These are phyloP conservation scores for Turritis glabra DNA, from an alignment of 345 rosid species.

Conservation along the genomic window DNA sequence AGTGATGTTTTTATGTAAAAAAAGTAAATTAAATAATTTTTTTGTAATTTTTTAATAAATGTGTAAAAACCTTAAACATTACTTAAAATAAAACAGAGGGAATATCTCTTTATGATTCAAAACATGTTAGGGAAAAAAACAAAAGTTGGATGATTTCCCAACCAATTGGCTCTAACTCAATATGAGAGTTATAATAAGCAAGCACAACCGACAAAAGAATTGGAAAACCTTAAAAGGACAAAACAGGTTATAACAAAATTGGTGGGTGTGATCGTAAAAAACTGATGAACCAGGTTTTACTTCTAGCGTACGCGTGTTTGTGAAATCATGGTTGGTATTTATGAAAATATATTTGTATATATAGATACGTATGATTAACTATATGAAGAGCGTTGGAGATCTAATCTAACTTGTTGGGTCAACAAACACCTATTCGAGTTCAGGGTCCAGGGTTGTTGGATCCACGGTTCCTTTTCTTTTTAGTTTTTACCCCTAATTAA, in stretches of 20 bases:
- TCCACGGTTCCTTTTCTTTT: slow-evolving; percentile 16
- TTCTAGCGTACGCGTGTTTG: slow-evolving; percentile 30
- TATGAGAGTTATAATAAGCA: slow-evolving; percentile 9
- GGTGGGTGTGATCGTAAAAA: slow-evolving; percentile 28
- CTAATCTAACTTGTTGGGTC: slow-evolving; percentile 41
- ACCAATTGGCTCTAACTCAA: slow-evolving; percentile 31
- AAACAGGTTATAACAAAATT: slow-evolving; percentile 33
- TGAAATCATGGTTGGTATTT: slow-evolving; percentile 16
- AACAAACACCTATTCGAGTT: slow-evolving; percentile 29
- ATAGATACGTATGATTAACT: slow-evolving; percentile 17
- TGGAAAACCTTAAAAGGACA: slow-evolving; percentile 23
- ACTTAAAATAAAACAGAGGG: too few relatives aligned
- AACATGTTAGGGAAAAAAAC: background rate
- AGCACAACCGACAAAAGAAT: background rate
- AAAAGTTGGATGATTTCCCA: slow-evolving; percentile 24
- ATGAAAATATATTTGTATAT: background rate
- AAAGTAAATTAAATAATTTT: too few relatives aligned
- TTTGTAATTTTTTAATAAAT: too few relatives aligned
- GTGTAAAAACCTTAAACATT: too few relatives aligned
- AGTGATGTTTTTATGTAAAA: too few relatives aligned
- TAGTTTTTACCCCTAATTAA: background rate
- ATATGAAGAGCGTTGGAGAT: slow-evolving; percentile 29
- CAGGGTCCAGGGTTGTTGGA: slow-evolving; percentile 34
- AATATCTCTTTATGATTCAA: background rate
- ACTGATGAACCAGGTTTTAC: slow-evolving; percentile 29